Evolutionary conservation across 306 rosid species (phyloP).

Genomic region (Acacia acuminata): DNA sequence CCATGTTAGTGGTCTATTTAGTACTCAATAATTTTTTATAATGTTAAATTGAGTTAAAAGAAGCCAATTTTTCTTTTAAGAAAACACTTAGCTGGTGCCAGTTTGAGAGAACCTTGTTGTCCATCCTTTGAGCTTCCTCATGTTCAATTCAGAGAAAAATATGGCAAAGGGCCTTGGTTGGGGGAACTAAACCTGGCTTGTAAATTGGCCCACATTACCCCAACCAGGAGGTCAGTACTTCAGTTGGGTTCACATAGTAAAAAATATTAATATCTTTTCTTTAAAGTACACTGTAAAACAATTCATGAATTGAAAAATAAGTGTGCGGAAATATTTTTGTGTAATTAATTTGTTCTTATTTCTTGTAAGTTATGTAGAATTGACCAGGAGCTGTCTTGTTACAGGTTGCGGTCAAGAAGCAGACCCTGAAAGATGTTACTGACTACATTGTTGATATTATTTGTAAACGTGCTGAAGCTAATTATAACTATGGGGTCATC

Average conservation of each 20-base stretch:
- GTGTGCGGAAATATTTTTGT: background rate
- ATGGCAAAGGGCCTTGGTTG: background rate
- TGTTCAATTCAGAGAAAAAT: background rate
- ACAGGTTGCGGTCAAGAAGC: conserved; percentile 93
- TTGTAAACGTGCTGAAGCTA: conserved; percentile 75
- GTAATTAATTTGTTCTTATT: background rate
- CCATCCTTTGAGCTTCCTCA: background rate
- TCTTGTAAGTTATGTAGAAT: background rate
- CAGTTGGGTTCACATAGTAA: background rate
- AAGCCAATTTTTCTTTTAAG: no score
- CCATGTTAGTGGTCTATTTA: background rate
- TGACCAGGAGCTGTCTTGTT: conserved; percentile 34
- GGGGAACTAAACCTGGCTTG: background rate
- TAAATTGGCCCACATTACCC: background rate
- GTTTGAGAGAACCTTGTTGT: background rate
- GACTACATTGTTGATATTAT: conserved; percentile 84
- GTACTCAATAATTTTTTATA: background rate
- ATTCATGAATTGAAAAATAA: background rate
- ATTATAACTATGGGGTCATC: conserved; percentile 94
- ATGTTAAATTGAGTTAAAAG: background rate
- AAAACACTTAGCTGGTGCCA: background rate
- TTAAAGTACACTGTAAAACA: background rate
- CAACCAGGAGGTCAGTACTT: background rate
- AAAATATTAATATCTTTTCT: background rate
- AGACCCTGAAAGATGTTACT: conserved; percentile 90